Percentiles rank a stretch among this genome's conserved stretches.
phyloP scores from a whole-genome alignment of 2,329 filamentous ascomycete genomes.

The Aureobasidium sp. region DNA sequence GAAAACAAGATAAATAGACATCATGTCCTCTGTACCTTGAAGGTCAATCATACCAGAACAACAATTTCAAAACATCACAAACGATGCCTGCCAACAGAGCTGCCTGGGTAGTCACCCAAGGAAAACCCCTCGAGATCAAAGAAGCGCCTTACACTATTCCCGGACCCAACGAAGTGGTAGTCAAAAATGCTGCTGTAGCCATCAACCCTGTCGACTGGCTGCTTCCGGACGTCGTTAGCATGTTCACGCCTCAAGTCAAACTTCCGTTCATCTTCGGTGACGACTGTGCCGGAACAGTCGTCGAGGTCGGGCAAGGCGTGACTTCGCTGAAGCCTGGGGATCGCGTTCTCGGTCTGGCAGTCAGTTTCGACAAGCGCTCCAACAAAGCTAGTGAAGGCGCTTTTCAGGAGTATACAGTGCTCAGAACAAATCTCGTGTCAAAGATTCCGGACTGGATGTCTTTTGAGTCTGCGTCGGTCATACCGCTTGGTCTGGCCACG shows the following conservation, averaged over 20 bases:
- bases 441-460: conserved; percentile 21
- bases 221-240: conserved; percentile 26
- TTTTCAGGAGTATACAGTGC: conserved; percentile 23
- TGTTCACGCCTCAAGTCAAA: conserved; percentile 17
- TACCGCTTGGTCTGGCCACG: conserved; percentile 21
- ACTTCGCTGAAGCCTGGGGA: conserved; percentile 31
- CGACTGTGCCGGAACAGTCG: conserved; percentile 27
- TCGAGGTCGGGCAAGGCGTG: conserved; percentile 31
- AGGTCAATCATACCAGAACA: not conserved
- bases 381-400: conserved; percentile 18
- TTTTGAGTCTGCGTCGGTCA: conserved; percentile 21
- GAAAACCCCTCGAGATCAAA: conserved; percentile 21
- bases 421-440: conserved; percentile 14
- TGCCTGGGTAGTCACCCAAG: conserved; percentile 20
- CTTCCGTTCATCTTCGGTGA: conserved; percentile 27
- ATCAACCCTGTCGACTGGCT: conserved; percentile 36
- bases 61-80: not conserved
- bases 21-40: not conserved
- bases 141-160: conserved; percentile 21
- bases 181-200: conserved; percentile 32
- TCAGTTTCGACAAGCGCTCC: conserved; percentile 16
- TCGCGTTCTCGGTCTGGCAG: conserved; percentile 26
- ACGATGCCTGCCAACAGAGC: conserved; percentile 21
- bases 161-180: conserved; percentile 28
- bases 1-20: not conserved